These are phyloP conservation scores for Annulohypoxylon bovei DNA, from an alignment of 495 filamentous ascomycete species.

Conservation along the genomic window DNA sequence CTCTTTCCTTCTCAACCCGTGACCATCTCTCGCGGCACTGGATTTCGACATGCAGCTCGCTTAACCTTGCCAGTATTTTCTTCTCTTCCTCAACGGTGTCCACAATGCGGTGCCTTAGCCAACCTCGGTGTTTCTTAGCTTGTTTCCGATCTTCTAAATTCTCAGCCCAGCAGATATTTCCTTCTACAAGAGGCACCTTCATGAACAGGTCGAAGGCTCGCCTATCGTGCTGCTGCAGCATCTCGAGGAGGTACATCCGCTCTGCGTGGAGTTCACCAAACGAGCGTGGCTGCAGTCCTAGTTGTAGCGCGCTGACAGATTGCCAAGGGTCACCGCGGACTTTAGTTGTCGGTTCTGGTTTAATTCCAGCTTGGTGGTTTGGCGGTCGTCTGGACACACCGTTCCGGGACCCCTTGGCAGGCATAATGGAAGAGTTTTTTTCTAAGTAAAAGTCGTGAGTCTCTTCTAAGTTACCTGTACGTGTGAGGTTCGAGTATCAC, in stretches of 20 bases:
- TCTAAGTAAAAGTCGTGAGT: not conserved
- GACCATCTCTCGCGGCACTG: conserved; percentile 50
- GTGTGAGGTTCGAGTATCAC: not conserved
- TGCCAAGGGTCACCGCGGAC: conserved; percentile 25
- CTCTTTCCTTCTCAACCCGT: conserved; percentile 41
- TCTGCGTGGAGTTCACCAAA: conserved; percentile 53
- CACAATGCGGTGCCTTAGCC: conserved; percentile 45
- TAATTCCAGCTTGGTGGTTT: not conserved
- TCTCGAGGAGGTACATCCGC: conserved; percentile 50
- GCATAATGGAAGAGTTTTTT: conserved; percentile 4
- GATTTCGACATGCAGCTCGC: conserved; percentile 57
- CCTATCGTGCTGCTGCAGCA: conserved; percentile 50
- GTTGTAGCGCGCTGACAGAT: conserved; percentile 27
- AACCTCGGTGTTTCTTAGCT: conserved; percentile 40
- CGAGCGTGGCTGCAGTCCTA: conserved; percentile 44
- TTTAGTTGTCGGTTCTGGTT: not conserved
- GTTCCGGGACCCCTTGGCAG: not conserved
- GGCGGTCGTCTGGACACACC: not conserved
- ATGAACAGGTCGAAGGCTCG: conserved; percentile 46
- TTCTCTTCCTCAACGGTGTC: conserved; percentile 54
- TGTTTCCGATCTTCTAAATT: conserved; percentile 1
- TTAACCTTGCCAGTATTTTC: conserved; percentile 50
- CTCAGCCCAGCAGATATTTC: conserved; percentile 14
- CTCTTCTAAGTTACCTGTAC: not conserved
- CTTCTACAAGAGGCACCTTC: conserved; percentile 45